Conservation (phyloP, 2,329 filamentous ascomycete genomes). For the Cytospora piceae region DNA sequence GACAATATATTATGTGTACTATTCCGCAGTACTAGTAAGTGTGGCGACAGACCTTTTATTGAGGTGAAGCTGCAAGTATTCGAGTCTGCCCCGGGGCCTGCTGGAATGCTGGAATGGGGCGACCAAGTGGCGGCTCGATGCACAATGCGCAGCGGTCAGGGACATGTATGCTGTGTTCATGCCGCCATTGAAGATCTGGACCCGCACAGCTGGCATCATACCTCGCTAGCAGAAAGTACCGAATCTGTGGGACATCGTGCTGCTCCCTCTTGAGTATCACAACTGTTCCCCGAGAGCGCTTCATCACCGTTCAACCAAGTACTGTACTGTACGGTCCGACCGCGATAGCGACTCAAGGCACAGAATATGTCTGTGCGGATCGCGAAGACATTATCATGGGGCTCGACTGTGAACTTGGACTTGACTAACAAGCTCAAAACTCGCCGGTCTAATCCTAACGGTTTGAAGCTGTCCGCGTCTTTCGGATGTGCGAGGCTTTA, state of each 20-base stretch:
- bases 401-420: neutral
- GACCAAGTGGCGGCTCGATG: slow-evolving; percentile 14
- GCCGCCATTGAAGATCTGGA: slow-evolving; percentile 7
- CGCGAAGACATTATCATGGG: neutral
- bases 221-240: neutral
- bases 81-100: slow-evolving; percentile 11
- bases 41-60: neutral
- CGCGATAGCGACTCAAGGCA: neutral
- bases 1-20: neutral
- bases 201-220: slow-evolving; percentile 7
- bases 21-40: neutral
- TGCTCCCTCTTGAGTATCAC: neutral
- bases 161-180: slow-evolving; percentile 14
- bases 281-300: neutral
- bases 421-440: neutral
- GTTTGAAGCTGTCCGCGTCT: neutral
- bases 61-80: slow-evolving; percentile 13
- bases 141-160: slow-evolving; percentile 14
- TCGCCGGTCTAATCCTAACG: neutral
- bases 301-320: neutral
- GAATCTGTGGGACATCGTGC: neutral
- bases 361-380: neutral
- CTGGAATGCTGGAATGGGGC: slow-evolving; percentile 15
- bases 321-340: neutral
- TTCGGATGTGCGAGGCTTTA: neutral